Evolutionary conservation across 176 grass and related monocot species (phyloP), one percentile per base, ranked within the genome.

Genomic region (Hordeum marinum): DNA sequence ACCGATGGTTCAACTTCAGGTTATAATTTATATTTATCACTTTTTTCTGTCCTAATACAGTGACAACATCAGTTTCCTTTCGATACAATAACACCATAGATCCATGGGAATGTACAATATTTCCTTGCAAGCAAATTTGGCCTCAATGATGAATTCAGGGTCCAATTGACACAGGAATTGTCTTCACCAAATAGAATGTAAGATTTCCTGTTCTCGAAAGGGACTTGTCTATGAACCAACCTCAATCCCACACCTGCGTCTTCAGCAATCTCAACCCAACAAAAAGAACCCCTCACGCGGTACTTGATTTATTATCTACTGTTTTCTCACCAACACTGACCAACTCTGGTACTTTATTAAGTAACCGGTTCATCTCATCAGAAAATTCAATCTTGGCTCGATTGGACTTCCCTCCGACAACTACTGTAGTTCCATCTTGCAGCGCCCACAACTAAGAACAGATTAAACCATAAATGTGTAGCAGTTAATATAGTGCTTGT

Each of bases 401-500:
- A 76, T 99, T 96, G 9, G 93, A 94, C 84, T 96, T 99, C 2
- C 91, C 96, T 86, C 93, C 96, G 0, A 94, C 72, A 4, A 92
- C 74, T 15, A 99, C 91, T 67, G 86, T 94, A 81, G 67, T 96
- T 80, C 96, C 96, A 20, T 99, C 93, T 96, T 99, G 96, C 43
- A 99, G 37, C 25, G 96, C 96, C 96, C 96, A 99, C 79, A 99
- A 86, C 96, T 99, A 89, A 4, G 31, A 10, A 84, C 23, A 45
- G 54, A 87, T 18, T 11, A 59, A 79, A 24, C 1, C 13, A 34
- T 29, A 63, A 77, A 55, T 23, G 11, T 50, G 6, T 48, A 68
- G 4, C 3, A 20, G 43, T 46, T 77, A 83, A 59, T 23, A 14
- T 15, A 32, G 8, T 60, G 68, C n/a, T 42, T 82, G 3, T 75